These are phyloP conservation scores for Boletus sp. DNA, from an alignment of 768 basidiomycete species.

Conservation along the genomic window DNA sequence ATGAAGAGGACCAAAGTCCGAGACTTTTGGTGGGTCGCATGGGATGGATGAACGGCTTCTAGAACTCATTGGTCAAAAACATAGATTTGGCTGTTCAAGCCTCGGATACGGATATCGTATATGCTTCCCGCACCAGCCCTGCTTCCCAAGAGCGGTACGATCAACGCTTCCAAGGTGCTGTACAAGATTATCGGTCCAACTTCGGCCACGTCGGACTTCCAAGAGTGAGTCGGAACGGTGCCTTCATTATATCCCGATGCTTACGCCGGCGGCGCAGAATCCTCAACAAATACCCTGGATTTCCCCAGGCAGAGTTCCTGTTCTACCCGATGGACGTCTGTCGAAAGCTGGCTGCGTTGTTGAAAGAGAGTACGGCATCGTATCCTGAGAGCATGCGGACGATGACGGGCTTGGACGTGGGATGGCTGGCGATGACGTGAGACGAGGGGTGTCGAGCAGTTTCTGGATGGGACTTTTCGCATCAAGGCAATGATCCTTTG, in stretches of 20 bases:
- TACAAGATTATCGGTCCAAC: slow-evolving; percentile 75
- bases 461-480: background rate
- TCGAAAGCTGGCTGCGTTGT: slow-evolving; percentile 60
- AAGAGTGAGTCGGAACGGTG: slow-evolving; percentile 16
- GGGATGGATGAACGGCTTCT: background rate
- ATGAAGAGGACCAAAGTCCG: slow-evolving; percentile 82
- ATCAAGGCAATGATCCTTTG: background rate
- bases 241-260: background rate
- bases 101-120: slow-evolving; percentile 78
- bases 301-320: slow-evolving; percentile 85
- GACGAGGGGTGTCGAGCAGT: background rate
- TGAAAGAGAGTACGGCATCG: slow-evolving; percentile 74
- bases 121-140: slow-evolving; percentile 51
- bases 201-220: slow-evolving; percentile 38
- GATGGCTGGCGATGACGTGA: slow-evolving; percentile 54
- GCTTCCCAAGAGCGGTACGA: slow-evolving; percentile 59
- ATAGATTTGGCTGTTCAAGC: slow-evolving; percentile 96
- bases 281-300: slow-evolving; percentile 71
- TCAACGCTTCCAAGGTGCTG: slow-evolving; percentile 79
- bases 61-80: background rate
- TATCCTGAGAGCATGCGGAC: slow-evolving; percentile 75
- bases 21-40: slow-evolving; percentile 64
- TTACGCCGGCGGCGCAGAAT: slow-evolving; percentile 37
- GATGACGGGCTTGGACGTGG: slow-evolving; percentile 82
- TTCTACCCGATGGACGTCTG: slow-evolving; percentile 82